Evolutionary conservation across 352 stramenopile genomes (phyloP).

Genomic region (Globisporangium cederbergense): DNA sequence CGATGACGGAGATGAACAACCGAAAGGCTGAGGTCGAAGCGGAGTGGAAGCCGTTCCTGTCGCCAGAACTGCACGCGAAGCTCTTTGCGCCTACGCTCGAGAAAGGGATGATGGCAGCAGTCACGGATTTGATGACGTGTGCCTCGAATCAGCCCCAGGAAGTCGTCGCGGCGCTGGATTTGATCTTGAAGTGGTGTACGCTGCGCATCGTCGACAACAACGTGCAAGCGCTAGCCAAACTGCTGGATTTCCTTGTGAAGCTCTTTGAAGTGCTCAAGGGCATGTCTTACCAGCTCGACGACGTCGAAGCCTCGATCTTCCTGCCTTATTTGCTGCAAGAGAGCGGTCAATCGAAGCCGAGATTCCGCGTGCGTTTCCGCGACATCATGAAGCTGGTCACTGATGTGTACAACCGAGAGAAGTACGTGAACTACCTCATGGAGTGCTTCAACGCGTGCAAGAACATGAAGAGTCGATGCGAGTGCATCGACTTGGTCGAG

Average conservation of each 20-base stretch:
- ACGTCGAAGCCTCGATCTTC: slow-evolving; percentile 80
- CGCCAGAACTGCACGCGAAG: slow-evolving; percentile 65
- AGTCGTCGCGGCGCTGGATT: slow-evolving; percentile 62
- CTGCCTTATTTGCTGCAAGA: slow-evolving; percentile 82
- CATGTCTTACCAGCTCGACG: slow-evolving; percentile 60
- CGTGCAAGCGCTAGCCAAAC: slow-evolving; percentile 77
- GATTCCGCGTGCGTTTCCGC: slow-evolving; percentile 79
- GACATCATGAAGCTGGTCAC: slow-evolving; percentile 82
- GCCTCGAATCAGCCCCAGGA: slow-evolving; percentile 65
- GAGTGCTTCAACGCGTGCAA: slow-evolving; percentile 85
- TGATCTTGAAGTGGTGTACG: slow-evolving; percentile 84
- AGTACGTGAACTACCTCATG: slow-evolving; percentile 65
- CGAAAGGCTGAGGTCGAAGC: slow-evolving; percentile 73
- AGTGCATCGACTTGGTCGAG: slow-evolving; percentile 82
- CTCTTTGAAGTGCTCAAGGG: slow-evolving; percentile 80
- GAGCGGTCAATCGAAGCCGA: slow-evolving; percentile 79
- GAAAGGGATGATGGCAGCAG: slow-evolving; percentile 80
- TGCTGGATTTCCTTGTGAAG: slow-evolving; percentile 80
- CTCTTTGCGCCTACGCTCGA: slow-evolving; percentile 77
- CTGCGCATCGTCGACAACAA: slow-evolving; percentile 88
- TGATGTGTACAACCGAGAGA: slow-evolving; percentile 78
- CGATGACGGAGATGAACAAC: slow-evolving; percentile 54
- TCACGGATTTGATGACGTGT: slow-evolving; percentile 69
- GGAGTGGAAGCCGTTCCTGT: slow-evolving; percentile 76
- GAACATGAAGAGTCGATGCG: slow-evolving; percentile 84